Conservation (phyloP, 257 asterid genomes). For the Solanum medicagineum region DNA sequence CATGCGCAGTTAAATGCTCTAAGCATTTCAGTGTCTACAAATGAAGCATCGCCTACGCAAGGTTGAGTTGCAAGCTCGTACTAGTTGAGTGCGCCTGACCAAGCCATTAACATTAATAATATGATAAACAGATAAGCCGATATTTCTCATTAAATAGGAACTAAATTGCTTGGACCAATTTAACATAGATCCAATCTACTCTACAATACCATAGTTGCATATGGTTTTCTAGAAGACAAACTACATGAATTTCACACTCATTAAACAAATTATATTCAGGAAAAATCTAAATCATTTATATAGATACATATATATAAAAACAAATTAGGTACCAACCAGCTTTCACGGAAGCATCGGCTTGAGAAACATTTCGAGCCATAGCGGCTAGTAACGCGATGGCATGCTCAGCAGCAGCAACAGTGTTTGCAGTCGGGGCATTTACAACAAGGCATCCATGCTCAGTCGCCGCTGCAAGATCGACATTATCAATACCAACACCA, state of each 20-base stretch:
- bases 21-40: neutral
- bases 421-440: slow-evolving; percentile 90
- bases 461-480: slow-evolving; percentile 95
- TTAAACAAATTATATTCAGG: neutral
- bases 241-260: neutral
- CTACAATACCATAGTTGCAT: neutral
- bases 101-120: neutral
- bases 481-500: slow-evolving; percentile 91
- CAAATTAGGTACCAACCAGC: slow-evolving; percentile 44
- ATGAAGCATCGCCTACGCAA: neutral
- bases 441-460: slow-evolving; percentile 88
- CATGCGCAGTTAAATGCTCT: neutral
- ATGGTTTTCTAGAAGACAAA: neutral
- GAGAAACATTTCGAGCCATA: slow-evolving; percentile 83
- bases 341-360: slow-evolving; percentile 84
- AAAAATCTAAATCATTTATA: neutral
- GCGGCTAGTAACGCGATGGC: slow-evolving; percentile 77
- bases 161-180: neutral
- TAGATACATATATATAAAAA: neutral
- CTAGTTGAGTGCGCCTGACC: neutral
- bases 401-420: slow-evolving; percentile 96
- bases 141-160: neutral
- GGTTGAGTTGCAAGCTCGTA: neutral
- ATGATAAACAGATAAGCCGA: neutral
- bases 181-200: neutral